Percentiles rank a stretch among this genome's conserved stretches.
Evolutionary conservation across 495 filamentous ascomycete genomes (phyloP).

Genomic region (Glonium stellatum): DNA sequence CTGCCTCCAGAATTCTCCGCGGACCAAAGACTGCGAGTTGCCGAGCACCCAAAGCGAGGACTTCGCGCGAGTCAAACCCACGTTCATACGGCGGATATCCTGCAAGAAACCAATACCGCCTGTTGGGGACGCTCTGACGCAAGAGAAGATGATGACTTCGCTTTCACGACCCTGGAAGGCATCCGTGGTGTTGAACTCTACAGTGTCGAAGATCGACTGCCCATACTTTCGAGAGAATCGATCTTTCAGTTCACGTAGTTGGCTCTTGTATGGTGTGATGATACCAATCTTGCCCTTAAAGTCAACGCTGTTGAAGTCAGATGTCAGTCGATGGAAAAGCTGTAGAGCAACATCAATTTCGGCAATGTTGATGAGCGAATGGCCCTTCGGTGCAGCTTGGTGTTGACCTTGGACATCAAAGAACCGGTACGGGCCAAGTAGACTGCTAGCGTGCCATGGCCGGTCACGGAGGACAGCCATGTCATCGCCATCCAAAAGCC

Average conservation of each 20-base stretch:
- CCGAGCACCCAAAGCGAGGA: conserved; percentile 93
- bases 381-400: conserved; percentile 64
- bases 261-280: conserved; percentile 94
- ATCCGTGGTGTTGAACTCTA: conserved; percentile 98
- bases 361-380: conserved; percentile 82
- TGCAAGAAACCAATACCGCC: conserved; percentile 96
- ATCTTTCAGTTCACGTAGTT: conserved; percentile 69
- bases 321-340: conserved; percentile 68
- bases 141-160: conserved; percentile 98
- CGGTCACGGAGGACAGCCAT: conserved; percentile 69
- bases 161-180: conserved; percentile 95
- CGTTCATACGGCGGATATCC: conserved; percentile 99
- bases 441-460: conserved; percentile 74
- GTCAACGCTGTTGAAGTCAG: conserved; percentile 61
- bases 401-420: conserved; percentile 92
- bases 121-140: conserved; percentile 78
- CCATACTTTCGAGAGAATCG: conserved; percentile 68
- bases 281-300: conserved; percentile 83
- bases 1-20: conserved; percentile 83
- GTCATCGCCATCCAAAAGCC: conserved; percentile 71
- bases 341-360: conserved; percentile 79
- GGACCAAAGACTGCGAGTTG: conserved; percentile 73
- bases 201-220: conserved; percentile 59
- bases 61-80: conserved; percentile 92
- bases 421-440: conserved; percentile 92